phyloP scores from a whole-genome alignment of 768 basidiomycete species.

The Phylloporus sp. region DNA sequence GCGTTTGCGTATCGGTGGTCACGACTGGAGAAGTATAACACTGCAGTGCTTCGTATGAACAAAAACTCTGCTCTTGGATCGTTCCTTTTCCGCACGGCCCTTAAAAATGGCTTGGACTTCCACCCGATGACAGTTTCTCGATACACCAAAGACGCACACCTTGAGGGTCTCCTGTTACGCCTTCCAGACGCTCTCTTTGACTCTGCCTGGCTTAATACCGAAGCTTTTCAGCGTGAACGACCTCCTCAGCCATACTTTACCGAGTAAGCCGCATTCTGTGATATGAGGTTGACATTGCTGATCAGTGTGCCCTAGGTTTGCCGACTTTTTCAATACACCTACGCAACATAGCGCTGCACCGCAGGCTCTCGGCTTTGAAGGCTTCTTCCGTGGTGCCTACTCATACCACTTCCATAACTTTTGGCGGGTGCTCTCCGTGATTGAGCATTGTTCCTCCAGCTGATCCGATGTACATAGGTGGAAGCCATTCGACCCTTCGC shows the following conservation, averaged over 20 bases:
- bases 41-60: constrained; percentile 92
- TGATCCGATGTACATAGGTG: constrained; percentile 55
- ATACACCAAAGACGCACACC: constrained; percentile 84
- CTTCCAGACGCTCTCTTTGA: constrained; percentile 96
- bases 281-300: neutral
- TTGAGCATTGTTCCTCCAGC: neutral
- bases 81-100: constrained; percentile 90
- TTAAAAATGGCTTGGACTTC: constrained; percentile 93
- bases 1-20: constrained; percentile 98
- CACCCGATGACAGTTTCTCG: constrained; percentile 94
- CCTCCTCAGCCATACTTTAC: constrained; percentile 95
- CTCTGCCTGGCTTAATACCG: constrained; percentile 94
- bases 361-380: constrained; percentile 85
- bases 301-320: constrained; percentile 52
- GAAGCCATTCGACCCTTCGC: constrained; percentile 87
- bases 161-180: constrained; percentile 80
- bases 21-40: constrained; percentile 89
- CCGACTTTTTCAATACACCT: constrained; percentile 86
- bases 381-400: constrained; percentile 94
- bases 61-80: constrained; percentile 88
- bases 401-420: constrained; percentile 97
- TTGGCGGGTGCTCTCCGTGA: constrained; percentile 51
- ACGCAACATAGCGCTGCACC: constrained; percentile 71
- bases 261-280: constrained; percentile 45
- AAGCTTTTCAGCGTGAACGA: constrained; percentile 85